phyloP scores from a whole-genome alignment of 495 filamentous ascomycete species.

The Lepraria neglecta region DNA sequence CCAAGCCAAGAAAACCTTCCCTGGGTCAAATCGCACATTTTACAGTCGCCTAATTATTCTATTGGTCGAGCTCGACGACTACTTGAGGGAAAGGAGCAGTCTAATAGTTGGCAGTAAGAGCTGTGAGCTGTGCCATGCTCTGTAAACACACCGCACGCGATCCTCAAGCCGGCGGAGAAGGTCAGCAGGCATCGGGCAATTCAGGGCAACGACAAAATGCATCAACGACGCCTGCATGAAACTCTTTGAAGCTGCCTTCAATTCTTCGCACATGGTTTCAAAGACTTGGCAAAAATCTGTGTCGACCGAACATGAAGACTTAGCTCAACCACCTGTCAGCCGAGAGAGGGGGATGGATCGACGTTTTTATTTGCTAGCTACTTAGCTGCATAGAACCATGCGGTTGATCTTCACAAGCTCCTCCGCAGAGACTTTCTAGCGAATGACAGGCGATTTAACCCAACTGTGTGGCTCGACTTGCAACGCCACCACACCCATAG shows the following conservation, averaged over 20 bases:
- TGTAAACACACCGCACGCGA: constrained; percentile 5
- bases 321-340: constrained; percentile 16
- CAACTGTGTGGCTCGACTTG: constrained; percentile 13
- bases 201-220: background rate
- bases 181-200: constrained; percentile 9
- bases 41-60: background rate
- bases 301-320: background rate
- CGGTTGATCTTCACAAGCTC: constrained; percentile 15
- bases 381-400: constrained; percentile 10
- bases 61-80: background rate
- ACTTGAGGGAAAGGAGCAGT: constrained; percentile 1
- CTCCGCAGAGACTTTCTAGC: background rate
- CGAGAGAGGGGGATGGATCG: constrained; percentile 3
- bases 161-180: background rate
- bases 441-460: background rate
- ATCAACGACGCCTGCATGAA: constrained; percentile 7
- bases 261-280: background rate
- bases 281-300: constrained; percentile 3
- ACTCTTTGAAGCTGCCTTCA: background rate
- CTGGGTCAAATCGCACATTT: background rate
- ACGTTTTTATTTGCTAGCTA: constrained; percentile 10
- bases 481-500: constrained; percentile 8
- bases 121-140: background rate
- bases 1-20: background rate
- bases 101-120: background rate